Evolutionary conservation across 2,329 filamentous ascomycete species (phyloP).

Genomic region (Blastomyces gilchristii): DNA sequence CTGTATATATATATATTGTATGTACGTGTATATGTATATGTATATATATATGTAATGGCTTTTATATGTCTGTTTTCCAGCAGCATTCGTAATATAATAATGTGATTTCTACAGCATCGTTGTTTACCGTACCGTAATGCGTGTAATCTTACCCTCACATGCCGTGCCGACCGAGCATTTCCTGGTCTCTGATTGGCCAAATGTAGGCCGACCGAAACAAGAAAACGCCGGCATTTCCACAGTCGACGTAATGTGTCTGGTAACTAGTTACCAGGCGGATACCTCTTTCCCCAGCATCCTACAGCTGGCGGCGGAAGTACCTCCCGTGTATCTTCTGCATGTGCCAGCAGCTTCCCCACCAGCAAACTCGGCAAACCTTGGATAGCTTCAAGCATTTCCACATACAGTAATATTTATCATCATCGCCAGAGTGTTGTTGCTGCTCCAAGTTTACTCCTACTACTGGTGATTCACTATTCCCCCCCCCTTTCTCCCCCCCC

Average conservation of each 20-base stretch:
- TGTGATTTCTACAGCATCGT: too few relatives aligned
- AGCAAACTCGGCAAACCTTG: not conserved
- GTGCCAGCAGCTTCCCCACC: not conserved
- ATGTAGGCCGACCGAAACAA: too few relatives aligned
- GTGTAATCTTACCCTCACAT: not conserved
- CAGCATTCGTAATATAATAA: too few relatives aligned
- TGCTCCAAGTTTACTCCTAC: too few relatives aligned
- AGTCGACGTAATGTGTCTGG: too few relatives aligned
- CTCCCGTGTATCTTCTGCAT: not conserved
- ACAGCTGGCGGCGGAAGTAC: not conserved
- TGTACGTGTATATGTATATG: not conserved
- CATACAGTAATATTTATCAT: too few relatives aligned
- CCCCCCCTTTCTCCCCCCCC: too few relatives aligned
- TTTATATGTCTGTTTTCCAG: too few relatives aligned
- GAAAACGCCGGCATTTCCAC: not conserved
- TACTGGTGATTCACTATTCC: too few relatives aligned
- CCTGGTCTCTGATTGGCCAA: not conserved
- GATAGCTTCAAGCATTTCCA: not conserved
- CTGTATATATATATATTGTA: not conserved
- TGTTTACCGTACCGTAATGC: not conserved
- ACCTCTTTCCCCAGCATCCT: not conserved
- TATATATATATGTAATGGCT: not conserved
- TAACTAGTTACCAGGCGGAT: not conserved
- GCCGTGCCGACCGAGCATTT: too few relatives aligned
- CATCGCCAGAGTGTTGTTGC: too few relatives aligned